A percentile compares a stretch with the other conserved stretches of the same genome.
phyloP scores from a whole-genome alignment of 1,284 basidiomycete species.

The Ustilago bromivora region DNA sequence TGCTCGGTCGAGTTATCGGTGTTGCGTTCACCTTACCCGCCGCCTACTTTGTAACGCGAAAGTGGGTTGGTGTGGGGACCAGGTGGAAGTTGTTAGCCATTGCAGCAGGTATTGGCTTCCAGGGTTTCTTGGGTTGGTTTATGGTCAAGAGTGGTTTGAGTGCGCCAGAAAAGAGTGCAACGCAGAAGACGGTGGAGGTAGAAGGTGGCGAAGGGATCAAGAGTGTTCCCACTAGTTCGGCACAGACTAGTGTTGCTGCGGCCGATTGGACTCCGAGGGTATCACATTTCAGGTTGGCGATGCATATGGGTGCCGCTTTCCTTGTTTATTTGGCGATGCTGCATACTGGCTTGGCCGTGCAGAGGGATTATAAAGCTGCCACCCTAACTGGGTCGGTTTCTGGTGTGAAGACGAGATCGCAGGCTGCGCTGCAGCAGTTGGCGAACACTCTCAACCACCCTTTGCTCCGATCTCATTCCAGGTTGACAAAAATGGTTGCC shows the following conservation, averaged over 20 bases:
- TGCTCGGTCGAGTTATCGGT: conserved; percentile 91
- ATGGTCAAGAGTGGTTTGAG: conserved; percentile 97
- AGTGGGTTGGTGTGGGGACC: conserved; percentile 69
- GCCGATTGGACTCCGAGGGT: conserved; percentile 77
- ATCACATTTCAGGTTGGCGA: conserved; percentile 94
- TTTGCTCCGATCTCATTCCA: conserved; percentile 44
- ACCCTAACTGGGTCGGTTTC: conserved; percentile 66
- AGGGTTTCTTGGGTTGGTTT: conserved; percentile 97
- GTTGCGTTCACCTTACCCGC: conserved; percentile 71
- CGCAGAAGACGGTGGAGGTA: conserved; percentile 6
- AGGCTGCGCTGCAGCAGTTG: conserved; percentile 19
- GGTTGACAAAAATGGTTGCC: conserved; percentile 47
- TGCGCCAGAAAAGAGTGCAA: conserved; percentile 29
- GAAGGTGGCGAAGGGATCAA: conserved; percentile 3
- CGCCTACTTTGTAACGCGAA: conserved; percentile 46
- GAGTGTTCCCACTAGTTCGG: conserved; percentile 28
- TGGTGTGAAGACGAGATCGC: conserved; percentile 16
- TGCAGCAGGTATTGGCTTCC: conserved; percentile 84
- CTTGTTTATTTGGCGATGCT: conserved; percentile 93
- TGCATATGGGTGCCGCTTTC: conserved; percentile 91
- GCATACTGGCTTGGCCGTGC: conserved; percentile 80
- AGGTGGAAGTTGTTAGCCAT: conserved; percentile 78
- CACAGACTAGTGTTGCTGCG: conserved; percentile 21
- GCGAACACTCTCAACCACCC: conserved; percentile 54
- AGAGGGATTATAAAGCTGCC: conserved; percentile 81